Evolutionary conservation across 345 rosid genomes (phyloP).

Genomic region (Populus davidiana): DNA sequence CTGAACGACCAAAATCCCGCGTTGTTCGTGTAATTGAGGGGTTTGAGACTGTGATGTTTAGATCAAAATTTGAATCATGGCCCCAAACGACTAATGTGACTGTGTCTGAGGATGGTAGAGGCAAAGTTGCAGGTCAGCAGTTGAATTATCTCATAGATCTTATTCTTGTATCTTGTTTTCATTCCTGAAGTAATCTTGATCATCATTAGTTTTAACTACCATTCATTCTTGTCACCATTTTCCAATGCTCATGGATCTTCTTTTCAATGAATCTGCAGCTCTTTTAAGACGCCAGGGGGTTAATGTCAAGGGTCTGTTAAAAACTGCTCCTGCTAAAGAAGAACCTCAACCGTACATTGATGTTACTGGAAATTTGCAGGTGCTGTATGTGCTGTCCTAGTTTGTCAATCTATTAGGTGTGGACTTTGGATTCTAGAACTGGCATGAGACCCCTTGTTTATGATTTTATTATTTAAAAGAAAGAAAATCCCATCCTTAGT

Average conservation of each 20-base stretch:
- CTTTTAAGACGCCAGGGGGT: constrained; percentile 91
- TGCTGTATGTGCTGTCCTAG: constrained; percentile 20
- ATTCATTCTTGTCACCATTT: constrained; percentile 1
- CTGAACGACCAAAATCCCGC: constrained; percentile 58
- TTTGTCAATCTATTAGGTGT: neutral
- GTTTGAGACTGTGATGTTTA: constrained; percentile 87
- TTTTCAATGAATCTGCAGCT: constrained; percentile 41
- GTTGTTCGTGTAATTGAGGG: constrained; percentile 90
- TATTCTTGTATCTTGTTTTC: constrained; percentile 6
- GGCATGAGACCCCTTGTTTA: neutral
- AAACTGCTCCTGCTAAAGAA: constrained; percentile 72
- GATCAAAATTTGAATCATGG: constrained; percentile 91
- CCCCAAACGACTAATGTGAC: constrained; percentile 56
- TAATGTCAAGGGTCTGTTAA: constrained; percentile 82
- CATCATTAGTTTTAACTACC: neutral
- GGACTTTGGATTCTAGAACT: neutral
- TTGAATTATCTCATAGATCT: constrained; percentile 8
- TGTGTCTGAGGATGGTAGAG: constrained; percentile 92
- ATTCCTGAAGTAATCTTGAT: neutral
- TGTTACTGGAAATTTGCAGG: constrained; percentile 94
- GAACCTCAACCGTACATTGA: constrained; percentile 87
- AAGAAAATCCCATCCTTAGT: neutral
- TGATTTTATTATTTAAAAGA: neutral
- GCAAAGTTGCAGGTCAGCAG: constrained; percentile 91
- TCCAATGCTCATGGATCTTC: constrained; percentile 6